A percentile compares a stretch with the other conserved stretches of the same genome.
Conservation (phyloP, 805 yeast species). For the Sporopachydermia quercuum region DNA sequence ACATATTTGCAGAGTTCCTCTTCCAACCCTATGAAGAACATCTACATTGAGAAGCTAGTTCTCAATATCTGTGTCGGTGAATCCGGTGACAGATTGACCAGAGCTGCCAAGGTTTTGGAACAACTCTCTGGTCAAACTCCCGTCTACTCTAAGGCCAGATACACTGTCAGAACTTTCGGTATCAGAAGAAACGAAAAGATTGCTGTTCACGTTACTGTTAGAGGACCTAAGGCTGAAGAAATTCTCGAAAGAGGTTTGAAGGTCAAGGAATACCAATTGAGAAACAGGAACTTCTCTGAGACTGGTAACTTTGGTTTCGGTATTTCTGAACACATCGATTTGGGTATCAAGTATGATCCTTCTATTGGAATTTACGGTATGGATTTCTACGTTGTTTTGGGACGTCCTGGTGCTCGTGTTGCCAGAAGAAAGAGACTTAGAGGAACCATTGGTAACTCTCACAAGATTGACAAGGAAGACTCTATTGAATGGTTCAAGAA, state of each 20-base stretch:
- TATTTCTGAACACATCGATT: slow-evolving; percentile 97
- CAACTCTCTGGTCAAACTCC: slow-evolving; percentile 99
- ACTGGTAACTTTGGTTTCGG: slow-evolving; percentile 99
- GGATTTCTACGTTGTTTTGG: slow-evolving; percentile 95
- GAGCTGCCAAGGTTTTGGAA: slow-evolving; percentile 99
- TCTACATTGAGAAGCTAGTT: slow-evolving; percentile 98
- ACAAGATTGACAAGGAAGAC: slow-evolving; percentile 86
- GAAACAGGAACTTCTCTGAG: slow-evolving; percentile 86
- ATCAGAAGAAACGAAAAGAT: slow-evolving; percentile 99
- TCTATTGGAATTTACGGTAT: slow-evolving; percentile 99
- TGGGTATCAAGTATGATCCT: slow-evolving; percentile 99
- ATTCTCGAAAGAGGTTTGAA: slow-evolving; percentile 98
- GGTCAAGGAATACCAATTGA: slow-evolving; percentile 98
- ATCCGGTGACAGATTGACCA: slow-evolving; percentile 99
- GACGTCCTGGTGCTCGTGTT: slow-evolving; percentile 98
- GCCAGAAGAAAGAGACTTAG: slow-evolving; percentile 96
- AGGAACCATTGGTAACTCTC: slow-evolving; percentile 80
- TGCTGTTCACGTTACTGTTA: slow-evolving; percentile 97
- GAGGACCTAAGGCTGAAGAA: slow-evolving; percentile 99
- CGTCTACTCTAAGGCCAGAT: slow-evolving; percentile 99
- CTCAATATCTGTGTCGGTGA: slow-evolving; percentile 99
- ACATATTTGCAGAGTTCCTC: slow-evolving; percentile 7
- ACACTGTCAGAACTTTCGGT: slow-evolving; percentile 99
- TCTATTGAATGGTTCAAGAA: slow-evolving; percentile 98
- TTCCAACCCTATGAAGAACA: slow-evolving; percentile 90